These are phyloP conservation scores for Pseudopediastrum boryanum DNA, from an alignment of 139 green algal species.

Conservation along the genomic window DNA sequence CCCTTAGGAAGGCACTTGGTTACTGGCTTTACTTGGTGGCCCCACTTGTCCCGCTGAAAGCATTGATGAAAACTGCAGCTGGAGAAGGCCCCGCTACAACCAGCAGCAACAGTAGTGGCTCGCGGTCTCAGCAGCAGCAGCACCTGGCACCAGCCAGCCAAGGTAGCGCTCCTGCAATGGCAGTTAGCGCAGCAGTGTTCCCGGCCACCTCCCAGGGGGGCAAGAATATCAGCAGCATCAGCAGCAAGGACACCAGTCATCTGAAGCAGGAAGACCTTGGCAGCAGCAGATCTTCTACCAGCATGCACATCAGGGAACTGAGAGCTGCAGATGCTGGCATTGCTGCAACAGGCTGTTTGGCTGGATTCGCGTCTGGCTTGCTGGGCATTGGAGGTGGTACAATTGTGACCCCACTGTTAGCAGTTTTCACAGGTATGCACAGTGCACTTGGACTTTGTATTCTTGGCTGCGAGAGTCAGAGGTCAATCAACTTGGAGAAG, in stretches of 20 bases:
- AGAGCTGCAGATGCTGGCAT: constrained; percentile 38
- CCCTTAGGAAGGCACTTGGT: constrained; percentile 51
- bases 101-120: neutral
- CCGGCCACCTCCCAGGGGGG: neutral
- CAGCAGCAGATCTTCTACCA: no score
- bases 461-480: no score
- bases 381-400: constrained; percentile 75
- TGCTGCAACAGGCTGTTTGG: constrained; percentile 51
- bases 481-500: no score
- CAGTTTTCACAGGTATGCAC: neutral
- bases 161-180: no score
- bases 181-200: neutral
- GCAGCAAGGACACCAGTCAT: constrained; percentile 1
- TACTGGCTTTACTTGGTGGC: constrained; percentile 74
- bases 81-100: constrained; percentile 3
- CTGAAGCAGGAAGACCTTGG: neutral
- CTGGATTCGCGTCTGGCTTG: constrained; percentile 72
- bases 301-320: no score
- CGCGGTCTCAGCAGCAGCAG: constrained; percentile 2
- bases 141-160: neutral
- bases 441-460: neutral
- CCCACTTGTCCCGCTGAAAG: constrained; percentile 72
- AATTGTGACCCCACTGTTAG: constrained; percentile 27
- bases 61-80: constrained; percentile 15
- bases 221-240: neutral